Conservation (phyloP, 1,284 basidiomycete genomes). For the Mycena citricolor region DNA sequence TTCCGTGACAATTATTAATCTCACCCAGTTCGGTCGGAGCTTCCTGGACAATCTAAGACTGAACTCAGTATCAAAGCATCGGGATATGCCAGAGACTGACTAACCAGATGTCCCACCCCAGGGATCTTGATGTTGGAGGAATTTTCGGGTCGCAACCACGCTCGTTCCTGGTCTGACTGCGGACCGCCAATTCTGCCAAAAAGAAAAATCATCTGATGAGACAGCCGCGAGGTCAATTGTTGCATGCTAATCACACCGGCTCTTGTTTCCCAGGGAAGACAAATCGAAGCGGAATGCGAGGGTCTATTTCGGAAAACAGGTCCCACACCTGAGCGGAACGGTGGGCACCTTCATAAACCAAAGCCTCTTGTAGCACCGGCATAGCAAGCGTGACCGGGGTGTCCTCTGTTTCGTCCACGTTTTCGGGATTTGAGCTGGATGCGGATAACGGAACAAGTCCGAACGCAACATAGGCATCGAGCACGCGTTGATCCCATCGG, state of each 20-base stretch:
- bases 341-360: conserved; percentile 48
- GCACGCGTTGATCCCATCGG: conserved; percentile 69
- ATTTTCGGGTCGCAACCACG: conserved; percentile 63
- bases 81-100: conserved; percentile 23
- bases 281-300: conserved; percentile 52
- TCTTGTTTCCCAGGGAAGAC: conserved; percentile 49
- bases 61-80: neutral
- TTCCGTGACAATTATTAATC: too few relatives aligned
- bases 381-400: conserved; percentile 56
- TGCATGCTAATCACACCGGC: conserved; percentile 29
- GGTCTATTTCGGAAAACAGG: conserved; percentile 48
- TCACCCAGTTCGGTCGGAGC: conserved; percentile 14
- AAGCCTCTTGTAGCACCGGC: conserved; percentile 57
- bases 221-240: neutral
- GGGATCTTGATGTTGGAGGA: conserved; percentile 55
- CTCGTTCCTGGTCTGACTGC: conserved; percentile 41
- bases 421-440: too few relatives aligned
- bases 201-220: neutral
- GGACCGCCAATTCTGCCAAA: conserved; percentile 36
- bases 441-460: conserved; percentile 55
- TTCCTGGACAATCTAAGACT: conserved; percentile 15
- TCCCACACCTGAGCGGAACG: conserved; percentile 43
- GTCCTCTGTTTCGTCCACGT: too few relatives aligned
- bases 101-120: conserved; percentile 59
- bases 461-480: conserved; percentile 68